Percentiles rank a stretch among this genome's conserved stretches.
These are phyloP conservation scores for Aquilaria yunnanensis DNA, from an alignment of 345 rosid genomes.

Conservation along the genomic window DNA sequence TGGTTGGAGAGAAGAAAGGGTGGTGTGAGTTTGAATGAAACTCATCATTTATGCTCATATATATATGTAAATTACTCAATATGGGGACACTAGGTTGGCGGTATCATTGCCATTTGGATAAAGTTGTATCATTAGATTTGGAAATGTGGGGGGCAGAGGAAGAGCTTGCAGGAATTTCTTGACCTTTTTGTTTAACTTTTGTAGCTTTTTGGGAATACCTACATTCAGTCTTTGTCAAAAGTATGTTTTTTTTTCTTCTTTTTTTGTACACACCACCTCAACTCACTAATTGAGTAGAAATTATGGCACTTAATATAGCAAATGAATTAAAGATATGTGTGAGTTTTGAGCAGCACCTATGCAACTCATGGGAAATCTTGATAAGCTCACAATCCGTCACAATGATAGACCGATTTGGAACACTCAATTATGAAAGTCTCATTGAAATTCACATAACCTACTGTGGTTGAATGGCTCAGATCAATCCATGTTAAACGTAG, in stretches of 20 bases:
- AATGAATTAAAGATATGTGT: too few species aligned
- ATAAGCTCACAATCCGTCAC: too few species aligned
- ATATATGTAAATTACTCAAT: neutral
- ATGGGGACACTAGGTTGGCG: constrained; percentile 7
- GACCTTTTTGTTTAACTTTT: neutral
- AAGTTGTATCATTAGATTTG: constrained; percentile 5
- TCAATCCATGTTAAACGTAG: too few species aligned
- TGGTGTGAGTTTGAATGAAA: neutral
- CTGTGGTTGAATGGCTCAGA: too few species aligned
- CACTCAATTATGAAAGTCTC: too few species aligned
- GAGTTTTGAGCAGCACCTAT: too few species aligned
- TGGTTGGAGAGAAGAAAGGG: neutral
- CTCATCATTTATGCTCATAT: neutral
- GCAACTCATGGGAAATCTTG: too few species aligned
- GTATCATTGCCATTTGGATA: constrained; percentile 9
- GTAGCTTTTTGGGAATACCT: neutral
- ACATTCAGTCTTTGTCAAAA: neutral
- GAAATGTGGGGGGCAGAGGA: constrained; percentile 5
- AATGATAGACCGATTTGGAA: too few species aligned
- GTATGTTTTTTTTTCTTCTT: neutral
- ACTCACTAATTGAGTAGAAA: neutral
- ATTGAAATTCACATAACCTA: too few species aligned
- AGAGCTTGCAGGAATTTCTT: constrained; percentile 4
- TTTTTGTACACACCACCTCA: neutral
- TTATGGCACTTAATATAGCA: too few species aligned